Evolutionary conservation across 495 filamentous ascomycete species (phyloP).

Genomic region (Hypoxylon lenormandii): DNA sequence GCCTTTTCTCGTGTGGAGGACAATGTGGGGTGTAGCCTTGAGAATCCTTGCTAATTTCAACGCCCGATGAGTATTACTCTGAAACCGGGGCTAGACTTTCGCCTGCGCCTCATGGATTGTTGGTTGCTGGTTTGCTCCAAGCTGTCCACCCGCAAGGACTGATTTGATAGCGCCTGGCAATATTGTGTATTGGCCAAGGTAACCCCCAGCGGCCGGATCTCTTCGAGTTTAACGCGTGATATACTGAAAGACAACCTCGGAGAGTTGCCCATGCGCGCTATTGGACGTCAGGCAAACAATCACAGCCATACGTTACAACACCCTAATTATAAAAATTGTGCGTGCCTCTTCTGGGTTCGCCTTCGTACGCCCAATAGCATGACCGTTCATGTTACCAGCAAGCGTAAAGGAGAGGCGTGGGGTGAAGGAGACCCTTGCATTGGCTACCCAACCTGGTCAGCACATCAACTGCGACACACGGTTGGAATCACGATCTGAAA

Average conservation of each 20-base stretch:
- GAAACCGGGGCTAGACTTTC: conserved; percentile 19
- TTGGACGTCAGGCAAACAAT: conserved; percentile 22
- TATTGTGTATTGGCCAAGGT: conserved; percentile 35
- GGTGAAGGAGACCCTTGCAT: conserved; percentile 46
- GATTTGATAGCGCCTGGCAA: conserved; percentile 18
- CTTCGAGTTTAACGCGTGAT: conserved; percentile 24
- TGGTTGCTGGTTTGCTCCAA: conserved; percentile 19
- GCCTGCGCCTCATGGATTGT: conserved; percentile 29
- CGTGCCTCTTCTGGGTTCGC: not conserved
- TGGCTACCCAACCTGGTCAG: conserved; percentile 25
- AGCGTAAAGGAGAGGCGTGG: conserved; percentile 38
- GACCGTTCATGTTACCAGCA: conserved; percentile 17
- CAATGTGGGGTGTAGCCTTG: conserved; percentile 32
- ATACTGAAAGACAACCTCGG: not conserved
- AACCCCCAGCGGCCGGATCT: conserved; percentile 14
- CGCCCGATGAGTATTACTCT: conserved; percentile 33
- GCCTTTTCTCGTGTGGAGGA: conserved; percentile 22
- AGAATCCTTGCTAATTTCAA: conserved; percentile 27
- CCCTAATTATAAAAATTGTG: conserved; percentile 27
- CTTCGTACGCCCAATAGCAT: conserved; percentile 28
- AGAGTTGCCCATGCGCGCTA: conserved; percentile 18
- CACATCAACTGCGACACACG: conserved; percentile 32
- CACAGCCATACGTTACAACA: conserved; percentile 30
- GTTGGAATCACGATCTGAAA: conserved; percentile 40
- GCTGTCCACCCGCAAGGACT: not conserved